Base-by-base conservation (phyloP, 768 basidiomycete genomes). In the Botryobasidium botryosum region DNA sequence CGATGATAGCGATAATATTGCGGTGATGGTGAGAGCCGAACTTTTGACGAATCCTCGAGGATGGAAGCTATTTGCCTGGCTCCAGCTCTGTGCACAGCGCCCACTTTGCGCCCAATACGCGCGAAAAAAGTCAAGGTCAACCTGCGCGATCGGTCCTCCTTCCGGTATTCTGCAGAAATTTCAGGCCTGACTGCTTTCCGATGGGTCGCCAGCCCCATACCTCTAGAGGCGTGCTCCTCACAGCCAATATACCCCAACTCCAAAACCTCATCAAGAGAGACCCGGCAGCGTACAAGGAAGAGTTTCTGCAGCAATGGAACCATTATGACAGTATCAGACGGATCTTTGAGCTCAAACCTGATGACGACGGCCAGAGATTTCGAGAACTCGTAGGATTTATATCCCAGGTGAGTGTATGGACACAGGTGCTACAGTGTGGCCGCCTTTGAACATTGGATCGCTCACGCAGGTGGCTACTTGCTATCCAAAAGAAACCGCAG, bases 241-340 rank as follows among this genome's bases (percentile, higher is more conserved):
- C 85, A 26, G 74, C 83, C 13, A 92, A 92, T 57, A 73, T 96
- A 6, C 91, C 94, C 0, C 87, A 94, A 57, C 70, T 99, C 6
- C 92, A 97, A 60, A 96, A 96, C 59, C 69, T 97, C 43, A 90
- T 99, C 60, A 99, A 99, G 59, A 74, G 94, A 35, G 87, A 94
- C 59, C 84, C 92, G 3, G 61, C 65, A 6, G 78, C 74, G 0
- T 97, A 99, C 67, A 81, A 75, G 58, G 92, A 97, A 50, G 94
- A 99, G 54, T 99, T 97, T 53, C 58, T 90, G 13, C 87, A 87
- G 51, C 92, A 99, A 68, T 94, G 88, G 80, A 85, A 84, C 49
- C 86, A 92, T 60, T 97, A 91, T 63, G 74, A 82, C 53, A 82
- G 77, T 51, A 77, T 82, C 45, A 74, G 84, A 27, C 74, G 86